Base-by-base conservation (phyloP, 2,329 filamentous ascomycete species). In the Xylaria sp. region DNA sequence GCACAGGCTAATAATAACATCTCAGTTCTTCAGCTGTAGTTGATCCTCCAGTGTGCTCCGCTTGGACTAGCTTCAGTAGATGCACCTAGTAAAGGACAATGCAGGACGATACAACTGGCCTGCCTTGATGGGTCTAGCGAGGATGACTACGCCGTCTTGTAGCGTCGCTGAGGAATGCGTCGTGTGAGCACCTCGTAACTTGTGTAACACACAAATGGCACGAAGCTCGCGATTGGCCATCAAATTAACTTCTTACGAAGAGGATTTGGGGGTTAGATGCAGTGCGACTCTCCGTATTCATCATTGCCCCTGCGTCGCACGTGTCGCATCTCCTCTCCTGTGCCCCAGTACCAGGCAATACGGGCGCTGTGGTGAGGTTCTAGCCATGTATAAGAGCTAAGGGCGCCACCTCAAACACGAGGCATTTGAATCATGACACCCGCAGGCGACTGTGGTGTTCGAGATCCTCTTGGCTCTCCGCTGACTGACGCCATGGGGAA, bases 71-170 rank as follows among this genome's bases (percentile, higher is more conserved):
- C 31, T 53, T 48, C 56, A 40, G 17, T 48, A 59, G 42, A 17
- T 28, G 15, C 15, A 40, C 51, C 28, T 33, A 42, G 23, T 53
- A 33, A 63, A 48, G 51, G 31, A 63, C 53, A 53, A 51, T 44
- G 51, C 33, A 63, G 59, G 20, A 53, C 13, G 20, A 38, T 13
- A 54, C 42, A 33, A 48, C n/a, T 17, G 36, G 57, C 40, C 58
- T 68, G 62, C 62, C 66, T 66, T 31, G 63, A 65, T 59, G 53
- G 58, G 66, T 23, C 58, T 65, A 66, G 65, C 38, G 46, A 51
- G 48, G 6, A 40, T 28, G 20, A 28, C 36, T 15, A 53, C 46
- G 36, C 6, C 36, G 17, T n/a, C 28, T 44, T 38, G 63, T 33
- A 31, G 36, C 36, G 11, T 38, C 36, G 36, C 36, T 38, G 36